Base-by-base conservation (phyloP, 2,329 filamentous ascomycete genomes). In the Pseudocercospora pini-densiflorae region DNA sequence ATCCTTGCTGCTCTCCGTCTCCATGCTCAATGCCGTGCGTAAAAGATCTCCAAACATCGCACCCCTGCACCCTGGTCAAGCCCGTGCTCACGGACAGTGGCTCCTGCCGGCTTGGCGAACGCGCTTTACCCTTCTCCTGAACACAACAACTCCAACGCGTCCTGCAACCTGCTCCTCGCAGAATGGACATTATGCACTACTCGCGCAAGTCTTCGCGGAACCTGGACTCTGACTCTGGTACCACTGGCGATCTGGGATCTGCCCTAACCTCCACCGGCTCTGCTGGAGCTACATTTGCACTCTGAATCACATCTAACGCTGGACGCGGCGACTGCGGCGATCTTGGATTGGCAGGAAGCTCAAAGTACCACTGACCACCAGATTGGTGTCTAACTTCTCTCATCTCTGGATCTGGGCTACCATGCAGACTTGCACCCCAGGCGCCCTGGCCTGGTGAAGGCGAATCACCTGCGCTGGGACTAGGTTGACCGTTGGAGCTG, bases 401-500 rank as follows among this genome's bases (percentile, higher is more conserved):
- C 29, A 59, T 59, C 33, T 59, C 57, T 59, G 57, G 29, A 16
- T 36, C 40, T 8, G 57, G 57, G 24, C 51, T 55, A 27, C 10
- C 23, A 33, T 33, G 27, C 1, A 12, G 23, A 14, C 23, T n/a
- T 31, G 27, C 16, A 33, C 51, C 16, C 23, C 51, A 27, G 3
- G 12, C 23, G 12, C 51, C 51, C 33, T 61, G 58, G 3, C 63
- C 58, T 29, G 36, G 63, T 5, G 58, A 65, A 3, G 63, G 63
- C 12, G 63, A 61, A 1, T 61, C 57, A 16, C 53, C 63, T 19
- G 14, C n/a, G 33, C 23, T 49, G 6, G 63, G 63, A 49, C 63
- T 65, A 6, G 63, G 63, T 53, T 61, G 58, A 8, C 63, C 58
- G 21, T 60, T 53, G 12, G 62, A 64, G 40, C 62, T 64, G n/a